Evolutionary conservation across 495 filamentous ascomycete genomes (phyloP).

Genomic region (Xylaria acuta): DNA sequence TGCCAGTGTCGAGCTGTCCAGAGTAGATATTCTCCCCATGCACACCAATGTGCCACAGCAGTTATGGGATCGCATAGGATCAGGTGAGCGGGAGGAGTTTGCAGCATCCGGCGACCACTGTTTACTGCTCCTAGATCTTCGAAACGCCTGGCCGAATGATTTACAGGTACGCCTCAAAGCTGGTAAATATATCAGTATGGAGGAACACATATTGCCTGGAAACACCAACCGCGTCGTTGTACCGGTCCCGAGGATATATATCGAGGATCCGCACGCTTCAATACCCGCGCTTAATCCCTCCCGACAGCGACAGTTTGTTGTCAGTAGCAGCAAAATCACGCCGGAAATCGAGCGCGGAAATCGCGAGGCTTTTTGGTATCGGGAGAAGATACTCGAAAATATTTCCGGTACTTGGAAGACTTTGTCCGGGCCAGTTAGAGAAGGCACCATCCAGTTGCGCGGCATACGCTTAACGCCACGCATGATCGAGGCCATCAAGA

Average conservation of each 20-base stretch:
- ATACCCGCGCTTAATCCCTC: slow-evolving; percentile 82
- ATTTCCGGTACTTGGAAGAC: slow-evolving; percentile 77
- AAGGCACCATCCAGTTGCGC: slow-evolving; percentile 77
- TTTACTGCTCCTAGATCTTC: slow-evolving; percentile 80
- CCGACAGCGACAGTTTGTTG: slow-evolving; percentile 84
- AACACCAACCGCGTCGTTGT: slow-evolving; percentile 79
- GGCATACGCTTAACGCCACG: slow-evolving; percentile 71
- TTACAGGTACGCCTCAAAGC: slow-evolving; percentile 64
- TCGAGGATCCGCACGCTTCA: slow-evolving; percentile 75
- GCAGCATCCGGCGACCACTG: slow-evolving; percentile 66
- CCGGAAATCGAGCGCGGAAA: slow-evolving; percentile 79
- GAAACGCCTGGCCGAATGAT: slow-evolving; percentile 84
- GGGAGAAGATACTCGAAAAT: slow-evolving; percentile 78
- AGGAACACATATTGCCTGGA: slow-evolving; percentile 73
- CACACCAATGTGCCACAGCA: slow-evolving; percentile 55
- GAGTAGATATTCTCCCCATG: slow-evolving; percentile 80
- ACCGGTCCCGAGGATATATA: slow-evolving; percentile 75
- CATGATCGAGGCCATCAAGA: slow-evolving; percentile 83
- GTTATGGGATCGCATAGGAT: slow-evolving; percentile 49
- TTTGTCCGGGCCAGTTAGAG: slow-evolving; percentile 56
- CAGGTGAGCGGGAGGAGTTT: slow-evolving; percentile 32
- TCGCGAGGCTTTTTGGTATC: slow-evolving; percentile 91
- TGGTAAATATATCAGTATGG: slow-evolving; percentile 43
- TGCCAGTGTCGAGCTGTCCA: slow-evolving; percentile 79
- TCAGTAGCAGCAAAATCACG: slow-evolving; percentile 76